A percentile compares a stretch with the other conserved stretches of the same genome.
These are phyloP conservation scores for Ramalina peruviana DNA, from an alignment of 495 filamentous ascomycete species.

Conservation along the genomic window DNA sequence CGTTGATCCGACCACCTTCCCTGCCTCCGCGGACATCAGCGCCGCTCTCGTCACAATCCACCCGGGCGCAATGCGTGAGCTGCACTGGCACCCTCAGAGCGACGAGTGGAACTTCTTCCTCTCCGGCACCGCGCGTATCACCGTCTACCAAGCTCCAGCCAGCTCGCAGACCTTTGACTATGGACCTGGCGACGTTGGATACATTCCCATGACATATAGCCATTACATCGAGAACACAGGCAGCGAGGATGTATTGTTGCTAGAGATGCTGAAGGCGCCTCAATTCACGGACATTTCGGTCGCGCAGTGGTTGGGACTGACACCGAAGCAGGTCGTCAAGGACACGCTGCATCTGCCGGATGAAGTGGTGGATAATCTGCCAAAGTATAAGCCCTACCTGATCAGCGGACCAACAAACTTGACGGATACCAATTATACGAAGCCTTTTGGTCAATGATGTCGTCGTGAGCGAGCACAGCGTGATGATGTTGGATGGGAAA, in stretches of 20 bases:
- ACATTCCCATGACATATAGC: constrained; percentile 48
- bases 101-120: constrained; percentile 75
- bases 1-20: constrained; percentile 49
- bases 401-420: constrained; percentile 26
- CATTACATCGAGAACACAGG: constrained; percentile 69
- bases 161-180: constrained; percentile 61
- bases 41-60: constrained; percentile 51
- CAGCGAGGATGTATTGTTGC: constrained; percentile 49
- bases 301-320: constrained; percentile 51
- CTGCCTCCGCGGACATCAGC: constrained; percentile 43
- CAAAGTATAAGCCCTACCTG: constrained; percentile 48
- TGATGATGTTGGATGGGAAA: too few species aligned
- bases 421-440: constrained; percentile 2
- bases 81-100: constrained; percentile 65
- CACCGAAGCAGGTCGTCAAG: constrained; percentile 46
- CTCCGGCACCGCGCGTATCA: constrained; percentile 49
- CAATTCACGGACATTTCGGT: constrained; percentile 52
- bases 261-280: constrained; percentile 56
- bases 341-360: constrained; percentile 48
- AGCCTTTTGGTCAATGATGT: neutral
- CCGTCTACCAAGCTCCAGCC: constrained; percentile 44
- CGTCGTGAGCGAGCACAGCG: too few species aligned
- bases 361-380: constrained; percentile 36
- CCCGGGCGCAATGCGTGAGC: constrained; percentile 61
- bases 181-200: constrained; percentile 55